Conservation (phyloP, 176 grass and related monocot species). For the Carex kokanica region DNA sequence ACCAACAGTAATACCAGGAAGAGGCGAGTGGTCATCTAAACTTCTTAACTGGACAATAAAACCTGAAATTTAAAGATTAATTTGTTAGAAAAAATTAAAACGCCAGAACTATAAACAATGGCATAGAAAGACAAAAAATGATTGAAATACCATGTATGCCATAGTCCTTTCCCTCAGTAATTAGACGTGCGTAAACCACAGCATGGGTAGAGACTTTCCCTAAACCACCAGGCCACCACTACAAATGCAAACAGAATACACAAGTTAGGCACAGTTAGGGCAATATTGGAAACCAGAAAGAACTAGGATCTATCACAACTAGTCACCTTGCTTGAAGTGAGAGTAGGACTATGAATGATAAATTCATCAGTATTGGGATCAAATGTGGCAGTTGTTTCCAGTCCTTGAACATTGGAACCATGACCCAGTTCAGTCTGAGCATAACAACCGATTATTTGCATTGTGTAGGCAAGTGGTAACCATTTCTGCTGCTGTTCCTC, state of each 20-base stretch:
- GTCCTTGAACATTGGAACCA: slow-evolving; percentile 96
- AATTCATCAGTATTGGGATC: slow-evolving; percentile 85
- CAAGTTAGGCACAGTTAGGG: background rate
- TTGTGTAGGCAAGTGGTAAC: slow-evolving; percentile 76
- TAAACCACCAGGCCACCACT: slow-evolving; percentile 99
- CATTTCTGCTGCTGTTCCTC: slow-evolving; percentile 97
- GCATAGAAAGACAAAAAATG: background rate
- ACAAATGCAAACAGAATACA: slow-evolving; percentile 27
- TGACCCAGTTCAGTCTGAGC: slow-evolving; percentile 99
- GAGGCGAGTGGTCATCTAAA: slow-evolving; percentile 88
- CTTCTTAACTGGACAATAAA: slow-evolving; percentile 94
- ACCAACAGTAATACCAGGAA: slow-evolving; percentile 85
- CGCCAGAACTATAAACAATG: slow-evolving; percentile 16
- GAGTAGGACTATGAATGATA: slow-evolving; percentile 87
- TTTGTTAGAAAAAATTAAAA: slow-evolving; percentile 29
- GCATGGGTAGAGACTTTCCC: slow-evolving; percentile 96
- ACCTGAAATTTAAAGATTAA: slow-evolving; percentile 40
- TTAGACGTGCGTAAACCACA: slow-evolving; percentile 81
- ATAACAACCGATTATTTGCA: slow-evolving; percentile 98
- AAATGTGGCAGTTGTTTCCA: slow-evolving; percentile 97
- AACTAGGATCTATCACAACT: slow-evolving; percentile 7
- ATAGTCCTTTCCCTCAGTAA: slow-evolving; percentile 86
- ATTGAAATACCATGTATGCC: slow-evolving; percentile 71
- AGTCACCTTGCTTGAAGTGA: slow-evolving; percentile 94
- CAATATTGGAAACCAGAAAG: background rate